Percentiles rank a stretch among this genome's conserved stretches.
These are phyloP conservation scores for Zygoascus tannicola DNA, from an alignment of 805 yeast genomes.

Conservation along the genomic window DNA sequence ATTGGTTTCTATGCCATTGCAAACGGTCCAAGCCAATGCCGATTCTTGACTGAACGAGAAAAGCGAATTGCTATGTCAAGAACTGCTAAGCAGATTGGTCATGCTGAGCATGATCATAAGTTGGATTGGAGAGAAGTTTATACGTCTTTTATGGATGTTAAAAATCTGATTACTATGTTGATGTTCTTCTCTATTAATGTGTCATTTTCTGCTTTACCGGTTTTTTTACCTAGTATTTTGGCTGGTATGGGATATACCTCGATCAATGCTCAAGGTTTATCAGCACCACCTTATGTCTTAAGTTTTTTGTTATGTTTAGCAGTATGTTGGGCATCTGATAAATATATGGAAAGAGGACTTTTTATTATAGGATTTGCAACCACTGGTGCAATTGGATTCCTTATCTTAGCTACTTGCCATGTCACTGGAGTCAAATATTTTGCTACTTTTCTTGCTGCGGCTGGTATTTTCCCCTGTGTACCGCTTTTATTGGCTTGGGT, in stretches of 20 bases:
- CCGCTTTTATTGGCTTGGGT: slow-evolving; percentile 22
- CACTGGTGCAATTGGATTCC: slow-evolving; percentile 16
- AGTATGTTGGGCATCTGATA: slow-evolving; percentile 40
- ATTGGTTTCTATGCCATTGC: slow-evolving; percentile 27
- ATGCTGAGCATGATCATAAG: slow-evolving; percentile 3
- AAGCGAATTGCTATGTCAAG: slow-evolving; percentile 16
- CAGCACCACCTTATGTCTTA: slow-evolving; percentile 38
- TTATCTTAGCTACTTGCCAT: slow-evolving; percentile 20
- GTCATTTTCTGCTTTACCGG: slow-evolving; percentile 34
- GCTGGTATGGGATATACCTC: slow-evolving; percentile 34
- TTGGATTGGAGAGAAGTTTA: slow-evolving; percentile 10
- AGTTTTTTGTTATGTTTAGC: slow-evolving; percentile 34
- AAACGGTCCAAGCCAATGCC: slow-evolving; percentile 37
- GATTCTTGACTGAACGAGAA: slow-evolving; percentile 36
- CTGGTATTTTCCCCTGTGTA: slow-evolving; percentile 23
- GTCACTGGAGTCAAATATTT: slow-evolving; percentile 21
- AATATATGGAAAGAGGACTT: slow-evolving; percentile 21
- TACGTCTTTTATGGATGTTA: slow-evolving; percentile 10
- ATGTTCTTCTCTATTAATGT: slow-evolving; percentile 23
- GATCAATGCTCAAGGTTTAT: slow-evolving; percentile 36
- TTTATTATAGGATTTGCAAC: slow-evolving; percentile 10
- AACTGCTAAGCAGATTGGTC: slow-evolving; percentile 11
- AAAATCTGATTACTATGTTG: slow-evolving; percentile 12
- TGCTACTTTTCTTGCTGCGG: slow-evolving; percentile 22
- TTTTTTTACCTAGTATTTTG: slow-evolving; percentile 39